These are phyloP conservation scores for Scytalidium sp. DNA, from an alignment of 2,329 filamentous ascomycete species.

Conservation along the genomic window DNA sequence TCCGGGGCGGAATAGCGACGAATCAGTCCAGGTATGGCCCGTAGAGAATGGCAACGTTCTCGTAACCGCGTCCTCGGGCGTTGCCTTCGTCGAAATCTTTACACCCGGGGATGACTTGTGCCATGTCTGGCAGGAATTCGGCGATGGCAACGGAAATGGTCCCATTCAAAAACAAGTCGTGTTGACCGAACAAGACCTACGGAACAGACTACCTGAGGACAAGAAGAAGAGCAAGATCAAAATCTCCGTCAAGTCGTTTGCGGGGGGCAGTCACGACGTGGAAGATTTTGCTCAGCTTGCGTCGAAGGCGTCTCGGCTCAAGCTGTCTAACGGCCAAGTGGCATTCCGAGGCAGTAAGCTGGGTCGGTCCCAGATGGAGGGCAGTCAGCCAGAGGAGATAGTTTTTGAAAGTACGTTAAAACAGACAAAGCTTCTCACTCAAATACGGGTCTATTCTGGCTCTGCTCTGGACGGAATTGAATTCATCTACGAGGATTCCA, in stretches of 20 bases:
- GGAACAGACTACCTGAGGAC: slow-evolving; percentile 66
- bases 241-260: slow-evolving; percentile 72
- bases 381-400: slow-evolving; percentile 67
- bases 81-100: slow-evolving; percentile 83
- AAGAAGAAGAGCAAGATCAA: slow-evolving; percentile 69
- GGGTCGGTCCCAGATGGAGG: slow-evolving; percentile 69
- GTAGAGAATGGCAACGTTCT: slow-evolving; percentile 75
- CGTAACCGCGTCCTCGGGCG: slow-evolving; percentile 74
- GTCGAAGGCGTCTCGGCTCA: slow-evolving; percentile 70
- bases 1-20: slow-evolving; percentile 58
- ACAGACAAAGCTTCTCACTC: slow-evolving; percentile 70
- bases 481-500: slow-evolving; percentile 87
- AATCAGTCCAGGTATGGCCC: slow-evolving; percentile 81
- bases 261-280: slow-evolving; percentile 70
- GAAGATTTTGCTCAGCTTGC: slow-evolving; percentile 69
- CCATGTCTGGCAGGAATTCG: slow-evolving; percentile 77
- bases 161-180: slow-evolving; percentile 68
- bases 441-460: slow-evolving; percentile 75
- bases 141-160: slow-evolving; percentile 55
- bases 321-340: slow-evolving; percentile 69
- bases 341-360: slow-evolving; percentile 76
- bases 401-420: slow-evolving; percentile 68
- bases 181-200: slow-evolving; percentile 72
- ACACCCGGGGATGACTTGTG: slow-evolving; percentile 78
- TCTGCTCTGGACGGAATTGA: slow-evolving; percentile 80